Base-by-base conservation (phyloP, 2,329 filamentous ascomycete species). In the Gliomastix tumulicola region DNA sequence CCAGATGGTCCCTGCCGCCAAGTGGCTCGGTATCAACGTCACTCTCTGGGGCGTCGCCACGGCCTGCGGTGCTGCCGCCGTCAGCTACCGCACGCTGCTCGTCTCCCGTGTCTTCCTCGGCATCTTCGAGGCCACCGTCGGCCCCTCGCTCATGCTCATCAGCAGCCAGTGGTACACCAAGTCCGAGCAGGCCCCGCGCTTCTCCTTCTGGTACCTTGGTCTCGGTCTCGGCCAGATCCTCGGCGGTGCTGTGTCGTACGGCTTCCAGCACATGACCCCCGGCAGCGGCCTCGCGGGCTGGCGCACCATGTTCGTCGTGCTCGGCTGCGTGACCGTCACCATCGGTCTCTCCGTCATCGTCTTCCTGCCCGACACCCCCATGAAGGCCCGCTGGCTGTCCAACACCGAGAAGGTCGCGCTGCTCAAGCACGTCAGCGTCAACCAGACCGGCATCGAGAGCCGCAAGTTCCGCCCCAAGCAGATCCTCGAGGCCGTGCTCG, bases 291-390 rank as follows among this genome's bases (percentile, higher is more conserved):
- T 71, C 3, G 62, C 74, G n/a, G 80, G 80, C 5, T 87, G 81
- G 81, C 65, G 77, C 6, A 81, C 74, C 73, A 68, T 85, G 18
- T 86, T 86, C 54, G 76, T 85, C 32, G 71, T 81, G 11, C 78
- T 86, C 47, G 82, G 82, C 8, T 61, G 65, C 5, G 60, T 60
- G 18, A 64, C 60, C 3, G 51, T 61, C 4, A 13, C 48, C 7
- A 49, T 61, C 6, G 60, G 58, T 1, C 31, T 60, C 8, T 48
- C 43, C 34, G 54, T 54, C 7, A 46, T 60, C 21, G 25, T 55
- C 18, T 52, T 60, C 27, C 48, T 64, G 2, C 60, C 60, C 4
- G 56, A 62, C 28, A 74, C 42, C 47, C 73, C 57, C 1, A 71
- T 70, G 48, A 66, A 73, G 23, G 57, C 69, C 4, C 55, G 54